Base-by-base conservation (phyloP, 106 monocot species). In the Xerophyta viscosa region DNA sequence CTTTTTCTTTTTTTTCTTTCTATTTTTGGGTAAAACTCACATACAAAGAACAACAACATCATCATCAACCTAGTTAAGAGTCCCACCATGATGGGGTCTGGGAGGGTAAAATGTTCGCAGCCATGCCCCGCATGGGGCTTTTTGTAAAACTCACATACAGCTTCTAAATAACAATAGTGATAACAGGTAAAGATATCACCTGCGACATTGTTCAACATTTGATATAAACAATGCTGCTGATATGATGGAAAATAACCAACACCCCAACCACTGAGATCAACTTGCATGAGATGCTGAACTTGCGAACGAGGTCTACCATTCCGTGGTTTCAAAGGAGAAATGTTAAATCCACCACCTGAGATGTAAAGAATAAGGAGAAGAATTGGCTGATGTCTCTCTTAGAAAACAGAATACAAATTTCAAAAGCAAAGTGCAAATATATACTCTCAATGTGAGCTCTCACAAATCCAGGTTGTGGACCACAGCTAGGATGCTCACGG, bases 281-380 rank as follows among this genome's bases (percentile, higher is more conserved):
- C 71, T 70, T 99, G 98, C 90, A 90, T 99, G 27, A 99, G 82
- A 67, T 99, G 82, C 41, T 99, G 81, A 9, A 99, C 90, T 72
- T 89, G 86, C 0, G 98, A 67, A 23, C 90, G 71, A 39, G 86
- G 65, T 72, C 64, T 79, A 39, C 82, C 86, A 64, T 86, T 70
- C 23, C 77, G 72, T 52, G 77, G 67, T 51, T 86, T 99, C 21
- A 99, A 55, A 24, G 90, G 81, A 71, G 86, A 82, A 41, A 99
- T 86, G 42, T 82, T 99, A 73, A 80, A 92, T 37, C 92, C 92
- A 55, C 92, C 92, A 66, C 92, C 92, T 92, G 54, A 20, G 21
- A 20, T 67, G 12, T 39, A 8, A 7, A 3, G 1, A 3, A 39
- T 39, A 39, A 39, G 6, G 15, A 2, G 10, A 15, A 39, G 15